Conservation (phyloP, 1,284 basidiomycete species). For the Cryptococcus sp. region DNA sequence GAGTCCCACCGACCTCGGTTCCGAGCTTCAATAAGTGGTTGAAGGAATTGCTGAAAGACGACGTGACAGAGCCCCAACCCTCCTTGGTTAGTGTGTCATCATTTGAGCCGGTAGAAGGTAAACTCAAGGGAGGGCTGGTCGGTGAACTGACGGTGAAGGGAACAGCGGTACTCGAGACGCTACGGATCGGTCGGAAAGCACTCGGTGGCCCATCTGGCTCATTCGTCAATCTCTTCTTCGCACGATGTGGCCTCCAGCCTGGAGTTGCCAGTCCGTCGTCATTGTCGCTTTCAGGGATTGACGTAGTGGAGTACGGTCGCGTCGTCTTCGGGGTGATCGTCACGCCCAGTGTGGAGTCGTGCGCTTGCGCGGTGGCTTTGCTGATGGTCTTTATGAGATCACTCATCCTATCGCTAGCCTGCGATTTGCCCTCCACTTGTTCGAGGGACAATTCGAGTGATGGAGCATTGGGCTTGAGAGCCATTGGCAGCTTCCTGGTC, state of each 20-base stretch:
- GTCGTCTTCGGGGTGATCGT: neutral
- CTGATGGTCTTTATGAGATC: slow-evolving; percentile 33
- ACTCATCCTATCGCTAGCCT: slow-evolving; percentile 19
- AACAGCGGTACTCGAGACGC: slow-evolving; percentile 9
- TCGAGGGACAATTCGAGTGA: slow-evolving; percentile 30
- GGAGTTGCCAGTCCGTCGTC: neutral
- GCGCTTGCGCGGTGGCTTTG: slow-evolving; percentile 26
- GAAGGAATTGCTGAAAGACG: slow-evolving; percentile 37
- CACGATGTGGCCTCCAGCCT: neutral
- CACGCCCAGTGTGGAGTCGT: neutral
- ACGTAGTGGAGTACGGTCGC: neutral
- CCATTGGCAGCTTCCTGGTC: slow-evolving; percentile 14
- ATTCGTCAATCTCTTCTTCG: neutral
- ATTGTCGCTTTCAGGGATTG: neutral
- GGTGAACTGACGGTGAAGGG: neutral
- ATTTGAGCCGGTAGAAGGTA: neutral
- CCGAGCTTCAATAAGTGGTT: slow-evolving; percentile 34
- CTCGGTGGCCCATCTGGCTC: slow-evolving; percentile 16
- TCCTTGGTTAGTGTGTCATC: slow-evolving; percentile 16
- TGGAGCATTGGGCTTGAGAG: slow-evolving; percentile 26
- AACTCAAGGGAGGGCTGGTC: neutral
- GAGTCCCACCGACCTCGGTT: slow-evolving; percentile 26
- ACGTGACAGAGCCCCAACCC: slow-evolving; percentile 41
- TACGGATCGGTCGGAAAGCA: slow-evolving; percentile 14
- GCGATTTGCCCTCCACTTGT: slow-evolving; percentile 28